Evolutionary conservation across 1,284 basidiomycete genomes (phyloP).

Genomic region (Cerrena zonata): DNA sequence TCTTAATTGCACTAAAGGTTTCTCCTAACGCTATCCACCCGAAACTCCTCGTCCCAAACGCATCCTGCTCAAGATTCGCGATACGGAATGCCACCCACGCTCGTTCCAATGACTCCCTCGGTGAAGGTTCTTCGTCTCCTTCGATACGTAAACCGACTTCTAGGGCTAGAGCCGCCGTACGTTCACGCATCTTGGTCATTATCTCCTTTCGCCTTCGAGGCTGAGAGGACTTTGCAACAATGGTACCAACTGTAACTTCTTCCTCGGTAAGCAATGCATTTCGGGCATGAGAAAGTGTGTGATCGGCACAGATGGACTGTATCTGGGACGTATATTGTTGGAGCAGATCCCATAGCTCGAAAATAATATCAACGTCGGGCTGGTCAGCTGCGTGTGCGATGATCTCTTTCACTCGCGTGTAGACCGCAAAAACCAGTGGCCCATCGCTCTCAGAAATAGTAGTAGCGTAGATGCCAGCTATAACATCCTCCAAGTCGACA

Average conservation of each 20-base stretch:
- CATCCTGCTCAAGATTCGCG: slow-evolving; percentile 29
- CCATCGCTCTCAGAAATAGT: background rate
- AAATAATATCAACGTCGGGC: background rate
- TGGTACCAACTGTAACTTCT: slow-evolving; percentile 25
- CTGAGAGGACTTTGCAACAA: slow-evolving; percentile 21
- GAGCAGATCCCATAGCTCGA: slow-evolving; percentile 7
- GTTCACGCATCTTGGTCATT: slow-evolving; percentile 21
- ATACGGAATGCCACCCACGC: slow-evolving; percentile 52
- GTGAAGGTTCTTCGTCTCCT: slow-evolving; percentile 37
- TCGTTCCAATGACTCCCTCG: slow-evolving; percentile 35
- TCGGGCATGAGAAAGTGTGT: slow-evolving; percentile 12
- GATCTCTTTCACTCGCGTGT: background rate
- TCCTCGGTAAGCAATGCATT: slow-evolving; percentile 20
- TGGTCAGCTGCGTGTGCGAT: background rate
- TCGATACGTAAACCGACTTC: too few relatives aligned
- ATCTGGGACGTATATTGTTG: slow-evolving; percentile 18
- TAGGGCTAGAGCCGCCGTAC: slow-evolving; percentile 1
- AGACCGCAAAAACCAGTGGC: background rate
- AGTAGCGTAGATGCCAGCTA: background rate
- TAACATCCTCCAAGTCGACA: background rate
- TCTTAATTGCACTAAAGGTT: slow-evolving; percentile 40
- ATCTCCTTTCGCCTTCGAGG: slow-evolving; percentile 18
- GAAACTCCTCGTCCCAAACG: slow-evolving; percentile 56
- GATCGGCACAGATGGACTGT: slow-evolving; percentile 16
- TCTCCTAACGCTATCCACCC: slow-evolving; percentile 53